Evolutionary conservation across 441 rosid genomes (phyloP), one percentile per base, ranked within the genome.

Genomic region (Jatropha multifida): DNA sequence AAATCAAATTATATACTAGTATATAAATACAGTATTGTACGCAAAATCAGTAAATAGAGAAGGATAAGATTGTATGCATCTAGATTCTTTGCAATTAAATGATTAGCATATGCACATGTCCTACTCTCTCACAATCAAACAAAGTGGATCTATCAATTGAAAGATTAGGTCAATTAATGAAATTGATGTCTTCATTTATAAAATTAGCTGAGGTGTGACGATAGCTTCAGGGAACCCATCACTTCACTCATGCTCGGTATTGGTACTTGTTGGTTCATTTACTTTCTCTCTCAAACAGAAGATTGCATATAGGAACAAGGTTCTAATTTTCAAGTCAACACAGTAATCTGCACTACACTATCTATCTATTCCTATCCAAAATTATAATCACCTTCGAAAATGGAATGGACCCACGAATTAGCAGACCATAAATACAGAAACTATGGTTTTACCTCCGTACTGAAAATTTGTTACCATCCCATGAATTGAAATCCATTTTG

Each of bases 401-500:
- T 60, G 66, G 20, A 61, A 44, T 38, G 74, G 51, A 62, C 69
- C 74, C 61, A 10, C 74, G 11, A 4, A 44, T 7, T 8, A 51
- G 9, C 65, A 42, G 37, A 66, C 8, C 68, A 74, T 74, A 15
- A 52, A 15, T 9, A 17, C 42, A 54, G 23, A 14, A 46, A 0
- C 27, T 49, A 37, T 13, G 15, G 32, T 26, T 56, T 46, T 27
- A n/a, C 60, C 55, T 51, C 42, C 65, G 63, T 61, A 42, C 75
- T 37, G 41, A 44, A 15, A 62, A 60, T 5, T 15, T 11, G 37
- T 37, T 20, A 8, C 44, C 52, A 9, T 3, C 3, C 14, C 1
- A 12, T n/a, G 7, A 66, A 67, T 42, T 48, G 4, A 27, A 62
- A 70, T 52, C 37, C 55, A 42, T 65, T 66, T 65, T 74, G 76